Conservation (phyloP, 208 protist genomes). For the Herpetomonas tarakana region DNA sequence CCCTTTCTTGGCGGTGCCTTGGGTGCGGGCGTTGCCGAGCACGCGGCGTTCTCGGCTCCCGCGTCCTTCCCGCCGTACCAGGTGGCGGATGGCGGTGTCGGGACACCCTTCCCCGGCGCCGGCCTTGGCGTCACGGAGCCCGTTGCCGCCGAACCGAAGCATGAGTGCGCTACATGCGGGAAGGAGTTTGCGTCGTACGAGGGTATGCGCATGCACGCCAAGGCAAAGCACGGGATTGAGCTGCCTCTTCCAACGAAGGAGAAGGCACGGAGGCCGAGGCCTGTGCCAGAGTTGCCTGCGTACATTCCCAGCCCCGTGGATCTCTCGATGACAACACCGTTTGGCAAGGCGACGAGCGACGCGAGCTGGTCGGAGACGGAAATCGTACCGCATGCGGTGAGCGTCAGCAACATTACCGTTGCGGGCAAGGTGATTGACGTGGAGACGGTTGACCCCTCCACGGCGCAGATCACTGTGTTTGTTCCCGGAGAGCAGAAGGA, state of each 20-base stretch:
- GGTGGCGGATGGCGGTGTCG: not conserved
- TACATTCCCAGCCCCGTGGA: slow-evolving; percentile 90
- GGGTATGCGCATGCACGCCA: slow-evolving; percentile 75
- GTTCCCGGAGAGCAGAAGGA: slow-evolving; percentile 27
- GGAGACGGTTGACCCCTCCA: slow-evolving; percentile 17
- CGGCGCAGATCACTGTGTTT: slow-evolving; percentile 46
- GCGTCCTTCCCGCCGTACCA: not conserved
- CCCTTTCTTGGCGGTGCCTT: slow-evolving; percentile 10
- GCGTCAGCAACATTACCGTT: slow-evolving; percentile 72
- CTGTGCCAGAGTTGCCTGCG: slow-evolving; percentile 55
- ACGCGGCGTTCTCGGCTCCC: not conserved
- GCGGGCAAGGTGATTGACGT: slow-evolving; percentile 44
- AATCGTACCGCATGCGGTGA: slow-evolving; percentile 60
- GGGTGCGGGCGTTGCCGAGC: not conserved
- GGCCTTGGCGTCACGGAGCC: slow-evolving; percentile 10
- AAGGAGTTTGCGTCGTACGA: slow-evolving; percentile 56
- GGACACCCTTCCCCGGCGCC: not conserved
- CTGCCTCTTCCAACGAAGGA: slow-evolving; percentile 29
- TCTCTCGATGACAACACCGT: slow-evolving; percentile 77
- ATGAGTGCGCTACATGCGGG: slow-evolving; percentile 62
- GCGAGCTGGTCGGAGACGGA: slow-evolving; percentile 65
- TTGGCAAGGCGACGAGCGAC: slow-evolving; percentile 29
- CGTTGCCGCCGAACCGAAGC: slow-evolving; percentile 15
- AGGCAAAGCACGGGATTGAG: slow-evolving; percentile 72
- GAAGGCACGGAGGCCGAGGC: slow-evolving; percentile 5